These are phyloP conservation scores for Voacanga thouarsii DNA, from an alignment of 257 asterid species.

Conservation along the genomic window DNA sequence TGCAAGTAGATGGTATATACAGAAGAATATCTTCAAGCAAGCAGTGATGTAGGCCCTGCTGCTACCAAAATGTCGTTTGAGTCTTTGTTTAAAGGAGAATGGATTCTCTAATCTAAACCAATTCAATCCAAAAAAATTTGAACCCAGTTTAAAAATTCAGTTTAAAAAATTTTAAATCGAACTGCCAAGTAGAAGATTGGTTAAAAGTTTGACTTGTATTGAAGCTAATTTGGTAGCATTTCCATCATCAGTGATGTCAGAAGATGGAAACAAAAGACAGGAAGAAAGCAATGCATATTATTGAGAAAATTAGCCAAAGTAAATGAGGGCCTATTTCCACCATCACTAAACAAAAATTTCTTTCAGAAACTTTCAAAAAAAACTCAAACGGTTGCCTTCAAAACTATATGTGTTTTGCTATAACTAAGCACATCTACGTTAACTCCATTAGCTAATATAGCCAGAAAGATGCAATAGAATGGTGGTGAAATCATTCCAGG, in stretches of 20 bases:
- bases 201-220: neutral
- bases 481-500: conserved; percentile 17
- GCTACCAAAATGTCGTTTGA: too few species aligned
- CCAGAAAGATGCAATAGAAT: conserved; percentile 15
- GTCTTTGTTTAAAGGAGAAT: too few species aligned
- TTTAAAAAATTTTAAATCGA: too few species aligned
- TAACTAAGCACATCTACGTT: neutral
- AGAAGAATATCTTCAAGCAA: too few species aligned
- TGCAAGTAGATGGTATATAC: too few species aligned
- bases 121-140: too few species aligned
- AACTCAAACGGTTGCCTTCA: neutral
- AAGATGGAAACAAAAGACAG: neutral
- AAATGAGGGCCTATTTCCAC: neutral
- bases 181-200: neutral
- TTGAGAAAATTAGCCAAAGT: neutral
- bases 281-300: conserved; percentile 9
- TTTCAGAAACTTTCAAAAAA: neutral
- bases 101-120: too few species aligned
- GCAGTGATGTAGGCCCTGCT: too few species aligned
- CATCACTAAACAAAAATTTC: neutral
- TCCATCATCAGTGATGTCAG: too few species aligned
- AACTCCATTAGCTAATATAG: conserved; percentile 4
- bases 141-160: too few species aligned
- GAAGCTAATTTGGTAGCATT: neutral
- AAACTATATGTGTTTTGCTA: neutral